A percentile compares a stretch with the other conserved stretches of the same genome.
Conservation (phyloP, 805 yeast genomes). For the Hanseniaspora lachancei region DNA sequence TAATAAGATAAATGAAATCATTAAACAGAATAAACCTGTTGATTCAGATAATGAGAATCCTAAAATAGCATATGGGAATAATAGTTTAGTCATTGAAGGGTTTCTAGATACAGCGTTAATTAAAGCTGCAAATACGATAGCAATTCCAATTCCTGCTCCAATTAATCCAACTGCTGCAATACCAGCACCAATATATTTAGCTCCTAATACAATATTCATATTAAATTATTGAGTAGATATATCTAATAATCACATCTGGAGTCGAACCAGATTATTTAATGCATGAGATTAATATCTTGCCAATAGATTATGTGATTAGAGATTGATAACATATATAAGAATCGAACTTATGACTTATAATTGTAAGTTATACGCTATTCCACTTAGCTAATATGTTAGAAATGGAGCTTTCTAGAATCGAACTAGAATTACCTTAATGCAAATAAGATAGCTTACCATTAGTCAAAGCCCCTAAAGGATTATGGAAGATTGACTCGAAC, state of each 20-base stretch:
- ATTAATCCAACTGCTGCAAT: slow-evolving; percentile 12
- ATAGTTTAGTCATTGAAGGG: slow-evolving; percentile 10
- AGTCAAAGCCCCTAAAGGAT: not conserved
- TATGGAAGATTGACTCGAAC: not conserved
- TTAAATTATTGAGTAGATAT: not conserved
- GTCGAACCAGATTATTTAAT: not conserved
- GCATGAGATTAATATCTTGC: not conserved
- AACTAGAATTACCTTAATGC: not conserved
- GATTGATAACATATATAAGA: not conserved
- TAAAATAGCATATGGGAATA: slow-evolving; percentile 14
- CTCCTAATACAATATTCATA: slow-evolving; percentile 13
- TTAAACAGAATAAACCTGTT: slow-evolving; percentile 13
- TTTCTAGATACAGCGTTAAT: slow-evolving; percentile 14
- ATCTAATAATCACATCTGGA: not conserved
- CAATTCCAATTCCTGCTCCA: slow-evolving; percentile 13
- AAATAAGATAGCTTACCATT: not conserved
- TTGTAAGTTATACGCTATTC: not conserved
- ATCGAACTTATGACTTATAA: not conserved
- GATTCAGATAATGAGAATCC: slow-evolving; percentile 13
- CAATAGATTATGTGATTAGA: not conserved
- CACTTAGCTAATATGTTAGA: not conserved
- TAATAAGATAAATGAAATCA: slow-evolving; percentile 14
- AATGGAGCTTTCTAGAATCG: not conserved
- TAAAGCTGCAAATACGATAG: slow-evolving; percentile 14
- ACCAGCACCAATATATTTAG: slow-evolving; percentile 14